Percentiles rank a stretch among this genome's conserved stretches.
Evolutionary conservation across 148 eudicot genomes (phyloP).

Genomic region (Rhododendron ovatum): DNA sequence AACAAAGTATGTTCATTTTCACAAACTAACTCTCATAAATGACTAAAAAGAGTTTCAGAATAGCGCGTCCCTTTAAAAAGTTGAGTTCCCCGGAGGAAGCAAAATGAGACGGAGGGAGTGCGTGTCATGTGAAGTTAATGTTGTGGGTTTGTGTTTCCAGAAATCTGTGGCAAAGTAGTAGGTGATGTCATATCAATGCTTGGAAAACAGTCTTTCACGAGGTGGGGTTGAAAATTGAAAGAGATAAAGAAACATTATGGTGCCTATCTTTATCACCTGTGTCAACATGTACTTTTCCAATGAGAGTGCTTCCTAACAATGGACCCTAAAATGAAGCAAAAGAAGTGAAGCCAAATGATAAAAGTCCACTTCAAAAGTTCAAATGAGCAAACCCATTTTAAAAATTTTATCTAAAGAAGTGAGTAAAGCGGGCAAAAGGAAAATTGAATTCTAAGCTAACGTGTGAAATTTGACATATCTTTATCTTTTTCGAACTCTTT

Average conservation of each 20-base stretch:
- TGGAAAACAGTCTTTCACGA: not conserved
- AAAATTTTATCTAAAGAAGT: not conserved
- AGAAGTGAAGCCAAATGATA: not conserved
- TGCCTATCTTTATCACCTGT: not conserved
- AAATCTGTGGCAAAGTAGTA: not conserved
- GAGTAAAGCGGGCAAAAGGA: not conserved
- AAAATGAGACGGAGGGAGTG: not conserved
- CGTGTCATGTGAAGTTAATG: not conserved
- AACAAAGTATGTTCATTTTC: not conserved
- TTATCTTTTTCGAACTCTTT: too few species aligned
- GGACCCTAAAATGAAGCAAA: not conserved
- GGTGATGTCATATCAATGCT: not conserved
- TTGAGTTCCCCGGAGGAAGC: not conserved
- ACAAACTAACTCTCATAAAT: not conserved
- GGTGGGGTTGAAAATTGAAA: not conserved
- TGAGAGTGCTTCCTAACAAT: not conserved
- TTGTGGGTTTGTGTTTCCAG: not conserved
- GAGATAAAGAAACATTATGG: not conserved
- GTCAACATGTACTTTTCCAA: not conserved
- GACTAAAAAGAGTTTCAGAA: not conserved
- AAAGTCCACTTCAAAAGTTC: not conserved
- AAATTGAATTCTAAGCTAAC: not conserved
- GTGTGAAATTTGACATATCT: not conserved
- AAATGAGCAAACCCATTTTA: not conserved
- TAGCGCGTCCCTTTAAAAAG: not conserved